Conservation (phyloP, 2,329 filamentous ascomycete genomes). For the Hypoxylon sp. region DNA sequence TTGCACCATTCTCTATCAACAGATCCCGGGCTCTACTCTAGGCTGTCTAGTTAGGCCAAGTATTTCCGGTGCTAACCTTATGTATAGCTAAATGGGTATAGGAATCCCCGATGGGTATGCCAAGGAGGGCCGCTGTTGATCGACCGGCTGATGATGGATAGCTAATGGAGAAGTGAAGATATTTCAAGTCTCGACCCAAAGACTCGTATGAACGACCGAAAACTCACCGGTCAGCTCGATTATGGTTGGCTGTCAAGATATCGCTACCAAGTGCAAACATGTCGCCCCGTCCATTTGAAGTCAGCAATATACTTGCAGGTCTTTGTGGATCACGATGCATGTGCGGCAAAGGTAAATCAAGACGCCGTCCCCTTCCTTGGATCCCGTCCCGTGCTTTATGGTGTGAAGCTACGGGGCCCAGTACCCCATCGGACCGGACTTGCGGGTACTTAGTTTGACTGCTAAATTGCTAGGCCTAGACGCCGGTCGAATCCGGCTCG, state of each 20-base stretch:
- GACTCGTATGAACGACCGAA: constrained; percentile 32
- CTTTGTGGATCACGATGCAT: constrained; percentile 32
- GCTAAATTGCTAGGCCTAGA: constrained; percentile 26
- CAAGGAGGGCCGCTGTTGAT: neutral
- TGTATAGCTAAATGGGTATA: constrained; percentile 23
- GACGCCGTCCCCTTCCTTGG: constrained; percentile 13
- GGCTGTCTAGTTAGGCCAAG: neutral
- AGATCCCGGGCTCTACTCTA: constrained; percentile 1
- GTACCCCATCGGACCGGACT: constrained; percentile 34
- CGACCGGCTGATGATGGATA: constrained; percentile 14
- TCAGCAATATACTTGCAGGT: constrained; percentile 26
- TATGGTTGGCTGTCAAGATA: constrained; percentile 26
- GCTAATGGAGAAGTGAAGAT: constrained; percentile 21
- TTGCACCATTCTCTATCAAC: constrained; percentile 1
- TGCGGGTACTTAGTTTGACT: constrained; percentile 31
- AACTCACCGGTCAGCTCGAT: constrained; percentile 19
- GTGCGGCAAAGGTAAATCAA: constrained; percentile 33
- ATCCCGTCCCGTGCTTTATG: constrained; percentile 27
- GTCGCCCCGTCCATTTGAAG: constrained; percentile 20
- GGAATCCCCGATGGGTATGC: constrained; percentile 1
- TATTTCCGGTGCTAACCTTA: neutral
- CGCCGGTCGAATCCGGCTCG: constrained; percentile 34
- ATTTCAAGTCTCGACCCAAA: constrained; percentile 20
- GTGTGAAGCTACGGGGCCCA: constrained; percentile 33
- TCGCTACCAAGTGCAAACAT: constrained; percentile 21